These are phyloP conservation scores for Penicillium oxalicum DNA, from an alignment of 2,329 filamentous ascomycete genomes.

Conservation along the genomic window DNA sequence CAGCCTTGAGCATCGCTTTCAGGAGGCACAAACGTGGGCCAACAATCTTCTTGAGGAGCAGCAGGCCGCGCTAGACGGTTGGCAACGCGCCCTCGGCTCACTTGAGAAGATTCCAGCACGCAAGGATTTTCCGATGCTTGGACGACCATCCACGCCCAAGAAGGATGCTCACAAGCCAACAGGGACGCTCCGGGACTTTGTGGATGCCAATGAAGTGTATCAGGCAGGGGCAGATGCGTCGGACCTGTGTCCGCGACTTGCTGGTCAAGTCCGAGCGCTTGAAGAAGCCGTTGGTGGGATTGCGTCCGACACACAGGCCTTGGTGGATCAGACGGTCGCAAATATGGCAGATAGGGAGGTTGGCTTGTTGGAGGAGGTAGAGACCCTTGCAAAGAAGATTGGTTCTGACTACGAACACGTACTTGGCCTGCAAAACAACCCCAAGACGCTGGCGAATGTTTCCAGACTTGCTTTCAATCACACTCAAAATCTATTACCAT, in stretches of 20 bases:
- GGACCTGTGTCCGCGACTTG: slow-evolving; percentile 55
- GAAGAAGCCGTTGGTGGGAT: slow-evolving; percentile 57
- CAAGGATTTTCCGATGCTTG: slow-evolving; percentile 40
- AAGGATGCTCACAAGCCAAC: slow-evolving; percentile 42
- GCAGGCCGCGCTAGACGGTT: slow-evolving; percentile 38
- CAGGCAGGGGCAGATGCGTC: slow-evolving; percentile 64
- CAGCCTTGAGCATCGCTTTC: slow-evolving; percentile 40
- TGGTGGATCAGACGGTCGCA: slow-evolving; percentile 41
- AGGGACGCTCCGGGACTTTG: slow-evolving; percentile 64
- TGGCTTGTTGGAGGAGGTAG: slow-evolving; percentile 74
- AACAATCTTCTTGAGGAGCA: slow-evolving; percentile 42
- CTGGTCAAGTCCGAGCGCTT: slow-evolving; percentile 54
- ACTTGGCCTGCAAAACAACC: slow-evolving; percentile 59
- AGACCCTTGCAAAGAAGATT: slow-evolving; percentile 79
- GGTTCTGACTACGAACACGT: slow-evolving; percentile 77
- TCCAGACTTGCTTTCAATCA: slow-evolving; percentile 61
- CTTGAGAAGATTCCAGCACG: slow-evolving; percentile 39
- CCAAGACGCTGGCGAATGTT: slow-evolving; percentile 57
- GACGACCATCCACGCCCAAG: slow-evolving; percentile 37
- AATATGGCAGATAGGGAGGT: slow-evolving; percentile 57
- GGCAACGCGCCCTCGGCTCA: slow-evolving; percentile 34
- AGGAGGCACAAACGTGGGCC: slow-evolving; percentile 44
- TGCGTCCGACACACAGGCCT: slow-evolving; percentile 47
- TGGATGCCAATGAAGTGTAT: slow-evolving; percentile 67
- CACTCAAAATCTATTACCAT: slow-evolving; percentile 58